Conservation (phyloP, 2,329 filamentous ascomycete species). For the Penicillium capsulatum region DNA sequence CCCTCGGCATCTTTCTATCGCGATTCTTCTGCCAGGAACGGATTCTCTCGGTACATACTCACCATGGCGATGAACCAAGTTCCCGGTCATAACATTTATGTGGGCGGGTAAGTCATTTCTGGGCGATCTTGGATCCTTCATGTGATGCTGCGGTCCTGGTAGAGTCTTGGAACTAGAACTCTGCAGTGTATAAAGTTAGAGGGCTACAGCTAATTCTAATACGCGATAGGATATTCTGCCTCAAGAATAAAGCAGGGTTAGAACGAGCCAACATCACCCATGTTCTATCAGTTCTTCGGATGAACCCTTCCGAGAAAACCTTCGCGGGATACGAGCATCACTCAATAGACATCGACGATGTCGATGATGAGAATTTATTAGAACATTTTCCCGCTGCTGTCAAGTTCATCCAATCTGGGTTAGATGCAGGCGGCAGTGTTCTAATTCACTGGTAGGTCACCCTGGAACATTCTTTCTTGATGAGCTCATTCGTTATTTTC, state of each 20-base stretch:
- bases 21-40: too few species aligned
- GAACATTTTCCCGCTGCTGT: slow-evolving; percentile 74
- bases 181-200: too few species aligned
- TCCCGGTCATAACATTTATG: slow-evolving; percentile 67
- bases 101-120: slow-evolving; percentile 64
- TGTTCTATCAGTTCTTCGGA: slow-evolving; percentile 75
- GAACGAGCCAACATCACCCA: slow-evolving; percentile 76
- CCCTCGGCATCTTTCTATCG: too few species aligned
- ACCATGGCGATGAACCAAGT: slow-evolving; percentile 57
- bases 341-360: slow-evolving; percentile 81
- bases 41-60: neutral
- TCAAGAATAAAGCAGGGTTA: slow-evolving; percentile 68
- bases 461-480: too few species aligned
- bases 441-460: slow-evolving; percentile 74
- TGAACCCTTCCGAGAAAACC: slow-evolving; percentile 53
- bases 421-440: slow-evolving; percentile 58
- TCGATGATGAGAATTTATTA: slow-evolving; percentile 82
- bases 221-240: slow-evolving; percentile 66
- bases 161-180: too few species aligned
- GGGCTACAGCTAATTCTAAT: too few species aligned
- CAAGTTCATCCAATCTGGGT: slow-evolving; percentile 74
- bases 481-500: slow-evolving; percentile 41
- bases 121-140: neutral
- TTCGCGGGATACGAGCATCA: slow-evolving; percentile 66
- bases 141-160: too few species aligned